Evolutionary conservation across 768 basidiomycete species (phyloP).

Genomic region (Lactifluus volemus): DNA sequence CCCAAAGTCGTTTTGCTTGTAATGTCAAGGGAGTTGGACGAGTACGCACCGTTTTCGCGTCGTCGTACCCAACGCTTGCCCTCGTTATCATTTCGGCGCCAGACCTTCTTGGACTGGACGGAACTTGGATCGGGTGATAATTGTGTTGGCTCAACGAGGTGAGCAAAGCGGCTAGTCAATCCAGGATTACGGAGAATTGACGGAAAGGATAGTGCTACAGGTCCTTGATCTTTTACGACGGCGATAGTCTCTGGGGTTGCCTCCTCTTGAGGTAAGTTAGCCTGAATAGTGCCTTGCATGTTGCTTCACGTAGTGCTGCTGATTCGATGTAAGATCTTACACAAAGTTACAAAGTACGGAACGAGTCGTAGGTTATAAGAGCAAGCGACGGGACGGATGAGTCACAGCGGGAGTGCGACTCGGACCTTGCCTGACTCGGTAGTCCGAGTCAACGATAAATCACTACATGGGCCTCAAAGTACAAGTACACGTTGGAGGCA

Average conservation of each 20-base stretch:
- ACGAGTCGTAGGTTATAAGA: not conserved
- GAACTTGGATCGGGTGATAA: not conserved
- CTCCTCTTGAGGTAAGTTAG: not conserved
- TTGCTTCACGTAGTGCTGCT: not conserved
- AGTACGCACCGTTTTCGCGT: slow-evolving; percentile 61
- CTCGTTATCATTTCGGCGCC: slow-evolving; percentile 49
- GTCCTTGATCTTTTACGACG: slow-evolving; percentile 19
- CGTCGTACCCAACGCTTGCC: slow-evolving; percentile 73
- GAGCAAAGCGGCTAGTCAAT: slow-evolving; percentile 43
- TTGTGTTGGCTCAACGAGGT: slow-evolving; percentile 29
- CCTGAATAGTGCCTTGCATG: not conserved
- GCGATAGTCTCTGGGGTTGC: not conserved
- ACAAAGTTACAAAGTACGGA: not conserved
- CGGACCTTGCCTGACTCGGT: not conserved
- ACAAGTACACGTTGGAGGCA: not conserved
- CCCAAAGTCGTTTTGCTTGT: not conserved
- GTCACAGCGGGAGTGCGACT: not conserved
- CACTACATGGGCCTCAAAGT: not conserved
- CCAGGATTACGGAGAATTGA: slow-evolving; percentile 55
- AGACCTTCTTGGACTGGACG: slow-evolving; percentile 32
- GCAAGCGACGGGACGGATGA: not conserved
- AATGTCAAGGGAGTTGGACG: not conserved
- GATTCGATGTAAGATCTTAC: not conserved
- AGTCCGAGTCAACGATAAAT: not conserved
- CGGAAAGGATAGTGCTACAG: slow-evolving; percentile 61